Conservation (phyloP, 805 yeast genomes). For the Barnettozyma salicaria region DNA sequence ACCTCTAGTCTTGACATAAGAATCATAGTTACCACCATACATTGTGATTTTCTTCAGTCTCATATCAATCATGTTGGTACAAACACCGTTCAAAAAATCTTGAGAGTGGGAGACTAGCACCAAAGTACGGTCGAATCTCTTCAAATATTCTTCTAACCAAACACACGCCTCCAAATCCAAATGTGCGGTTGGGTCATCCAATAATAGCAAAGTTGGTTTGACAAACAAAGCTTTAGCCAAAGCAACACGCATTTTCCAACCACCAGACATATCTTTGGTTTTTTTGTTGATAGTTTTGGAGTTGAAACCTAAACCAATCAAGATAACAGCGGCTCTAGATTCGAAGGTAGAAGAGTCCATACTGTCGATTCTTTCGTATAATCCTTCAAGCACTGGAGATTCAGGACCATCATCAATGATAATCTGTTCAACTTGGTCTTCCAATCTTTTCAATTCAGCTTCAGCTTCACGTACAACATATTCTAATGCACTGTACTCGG, state of each 20-base stretch:
- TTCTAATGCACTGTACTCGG: constrained; percentile 87
- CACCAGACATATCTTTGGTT: constrained; percentile 99
- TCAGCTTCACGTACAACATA: constrained; percentile 98
- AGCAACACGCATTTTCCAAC: constrained; percentile 99
- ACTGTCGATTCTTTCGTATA: constrained; percentile 92
- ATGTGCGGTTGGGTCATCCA: constrained; percentile 99
- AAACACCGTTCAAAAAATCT: constrained; percentile 98
- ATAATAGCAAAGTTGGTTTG: constrained; percentile 87
- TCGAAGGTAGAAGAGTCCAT: constrained; percentile 97
- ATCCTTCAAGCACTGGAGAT: constrained; percentile 72
- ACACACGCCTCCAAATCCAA: constrained; percentile 99
- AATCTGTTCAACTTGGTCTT: constrained; percentile 83
- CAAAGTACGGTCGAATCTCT: constrained; percentile 88
- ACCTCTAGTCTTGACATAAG: constrained; percentile 88
- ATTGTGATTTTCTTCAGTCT: constrained; percentile 65
- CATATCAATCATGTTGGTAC: constrained; percentile 98
- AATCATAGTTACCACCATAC: constrained; percentile 98
- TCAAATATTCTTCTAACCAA: constrained; percentile 97
- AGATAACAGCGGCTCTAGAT: constrained; percentile 89
- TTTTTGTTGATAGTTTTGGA: constrained; percentile 78
- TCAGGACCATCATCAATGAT: constrained; percentile 94
- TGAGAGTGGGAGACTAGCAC: constrained; percentile 96
- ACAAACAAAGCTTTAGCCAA: constrained; percentile 96
- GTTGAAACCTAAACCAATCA: constrained; percentile 97
- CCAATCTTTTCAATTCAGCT: constrained; percentile 82